Base-by-base conservation (phyloP, 176 grass and related monocot species). In the Guadua angustifolia region DNA sequence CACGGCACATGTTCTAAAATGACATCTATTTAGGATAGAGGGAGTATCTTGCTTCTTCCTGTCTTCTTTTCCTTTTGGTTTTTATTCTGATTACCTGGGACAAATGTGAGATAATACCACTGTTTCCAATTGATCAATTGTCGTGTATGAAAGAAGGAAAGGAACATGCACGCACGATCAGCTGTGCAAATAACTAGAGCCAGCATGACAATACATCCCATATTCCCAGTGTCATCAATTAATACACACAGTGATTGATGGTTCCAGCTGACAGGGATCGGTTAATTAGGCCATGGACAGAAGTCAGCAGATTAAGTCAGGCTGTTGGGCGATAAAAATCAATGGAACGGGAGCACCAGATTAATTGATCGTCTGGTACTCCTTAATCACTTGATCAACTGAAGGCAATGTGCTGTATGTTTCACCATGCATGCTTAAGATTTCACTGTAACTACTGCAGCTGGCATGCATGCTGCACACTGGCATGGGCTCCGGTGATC, bases 291-390 rank as follows among this genome's bases (percentile, higher is more conserved):
- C 10, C 14, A 32, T 73, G 24, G 14, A 50, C 45, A 8, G 3
- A 11, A 51, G 45, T 51, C 25, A 73, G 19, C 22, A 72, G 43
- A 72, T 72, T 33, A 73, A 32, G 70, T 25, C 15, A 11, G 70
- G 70, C 70, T 32, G 15, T 8, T 73, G 70, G 33, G 70, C 26
- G 14, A 73, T 51, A 25, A 51, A 25, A 51, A 73, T 73, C 45
- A 73, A 10, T 33, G 70, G 44, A 73, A 33, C 45, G n/a, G 22
- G 58, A 60, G 21, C 69, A 50, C 21, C 69, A 72, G 7, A 63
- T 63, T 59, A 13, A 59, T n/a, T n/a, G 4, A 10, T 57, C 55
- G 9, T 19, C 55, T 9, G 55, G 21, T 57, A 57, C 19, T 57
- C 3, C 55, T 53, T 57, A n/a, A n/a, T n/a, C n/a, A 29, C 29